Conservation (phyloP, 805 yeast species). For the Metschnikowia santaceciliae region DNA sequence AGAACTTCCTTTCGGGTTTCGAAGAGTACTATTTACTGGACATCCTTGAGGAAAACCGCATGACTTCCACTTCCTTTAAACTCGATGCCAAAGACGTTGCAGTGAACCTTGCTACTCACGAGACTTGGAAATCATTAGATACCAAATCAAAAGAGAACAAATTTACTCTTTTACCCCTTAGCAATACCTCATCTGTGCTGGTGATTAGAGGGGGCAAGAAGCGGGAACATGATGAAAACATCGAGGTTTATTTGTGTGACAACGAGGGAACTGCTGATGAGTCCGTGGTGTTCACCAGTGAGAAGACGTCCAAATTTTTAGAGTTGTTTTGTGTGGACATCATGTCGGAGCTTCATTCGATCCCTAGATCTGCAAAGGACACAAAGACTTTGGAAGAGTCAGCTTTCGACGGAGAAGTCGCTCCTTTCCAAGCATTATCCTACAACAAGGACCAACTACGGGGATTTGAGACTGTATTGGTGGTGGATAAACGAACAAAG, state of each 20-base stretch:
- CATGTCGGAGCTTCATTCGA: constrained; percentile 10
- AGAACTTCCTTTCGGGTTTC: constrained; percentile 50
- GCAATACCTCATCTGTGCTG: constrained; percentile 12
- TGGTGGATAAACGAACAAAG: constrained; percentile 38
- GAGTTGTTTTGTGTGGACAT: constrained; percentile 15
- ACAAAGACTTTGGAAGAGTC: constrained; percentile 46
- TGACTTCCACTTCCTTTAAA: constrained; percentile 2
- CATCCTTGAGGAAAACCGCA: constrained; percentile 5
- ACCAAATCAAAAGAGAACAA: background rate
- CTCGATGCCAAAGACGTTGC: constrained; percentile 11
- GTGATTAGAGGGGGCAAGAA: constrained; percentile 6
- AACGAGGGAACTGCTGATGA: constrained; percentile 5
- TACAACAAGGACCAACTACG: constrained; percentile 36
- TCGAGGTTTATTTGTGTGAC: constrained; percentile 14
- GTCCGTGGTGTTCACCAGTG: constrained; percentile 36
- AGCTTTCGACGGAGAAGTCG: constrained; percentile 45
- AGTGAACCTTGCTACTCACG: constrained; percentile 7
- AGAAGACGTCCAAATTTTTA: constrained; percentile 31
- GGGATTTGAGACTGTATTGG: constrained; percentile 44
- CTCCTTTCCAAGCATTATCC: constrained; percentile 49
- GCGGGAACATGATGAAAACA: background rate
- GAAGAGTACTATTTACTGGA: constrained; percentile 39
- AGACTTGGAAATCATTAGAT: constrained; percentile 9
- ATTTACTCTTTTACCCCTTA: constrained; percentile 10
- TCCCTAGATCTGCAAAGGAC: constrained; percentile 50